phyloP scores from a whole-genome alignment of 495 filamentous ascomycete genomes.

The Corynascus novoguineensis region DNA sequence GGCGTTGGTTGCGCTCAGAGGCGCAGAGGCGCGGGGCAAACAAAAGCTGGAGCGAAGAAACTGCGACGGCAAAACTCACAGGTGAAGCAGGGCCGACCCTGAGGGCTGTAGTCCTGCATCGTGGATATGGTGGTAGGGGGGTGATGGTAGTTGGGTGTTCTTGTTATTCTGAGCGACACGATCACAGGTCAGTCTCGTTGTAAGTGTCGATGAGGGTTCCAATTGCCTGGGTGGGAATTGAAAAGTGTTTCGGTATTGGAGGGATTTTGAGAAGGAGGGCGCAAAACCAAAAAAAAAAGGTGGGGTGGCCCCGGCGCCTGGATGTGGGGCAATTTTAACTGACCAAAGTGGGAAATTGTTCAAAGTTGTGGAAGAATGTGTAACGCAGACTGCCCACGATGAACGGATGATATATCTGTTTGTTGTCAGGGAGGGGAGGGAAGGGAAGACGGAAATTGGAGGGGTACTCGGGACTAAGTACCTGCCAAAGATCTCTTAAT shows the following conservation, averaged over 20 bases:
- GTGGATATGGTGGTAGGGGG: conserved; percentile 15
- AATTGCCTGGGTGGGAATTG: conserved; percentile 12
- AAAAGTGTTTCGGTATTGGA: conserved; percentile 23
- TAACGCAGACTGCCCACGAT: conserved; percentile 12
- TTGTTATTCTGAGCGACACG: conserved; percentile 17
- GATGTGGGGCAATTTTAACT: conserved; percentile 24
- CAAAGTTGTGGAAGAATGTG: conserved; percentile 6
- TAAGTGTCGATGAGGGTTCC: conserved; percentile 20
- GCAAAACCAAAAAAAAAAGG: conserved; percentile 25
- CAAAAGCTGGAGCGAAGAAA: conserved; percentile 20
- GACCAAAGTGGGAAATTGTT: conserved; percentile 1
- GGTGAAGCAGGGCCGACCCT: conserved; percentile 43
- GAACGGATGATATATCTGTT: conserved; percentile 12
- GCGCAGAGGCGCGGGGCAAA: conserved; percentile 22
- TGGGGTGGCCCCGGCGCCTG: conserved; percentile 19
- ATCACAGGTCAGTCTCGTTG: conserved; percentile 19
- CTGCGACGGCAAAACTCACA: conserved; percentile 38
- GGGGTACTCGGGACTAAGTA: conserved; percentile 24
- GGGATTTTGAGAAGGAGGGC: conserved; percentile 16
- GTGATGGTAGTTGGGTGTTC: conserved; percentile 4
- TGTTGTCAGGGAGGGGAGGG: conserved; percentile 8
- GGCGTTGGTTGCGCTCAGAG: conserved; percentile 12
- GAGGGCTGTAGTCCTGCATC: conserved; percentile 40
- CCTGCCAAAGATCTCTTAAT: conserved; percentile 7
- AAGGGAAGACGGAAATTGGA: conserved; percentile 12